Evolutionary conservation across 495 filamentous ascomycete species (phyloP).

Genomic region (Tuber melanosporum): DNA sequence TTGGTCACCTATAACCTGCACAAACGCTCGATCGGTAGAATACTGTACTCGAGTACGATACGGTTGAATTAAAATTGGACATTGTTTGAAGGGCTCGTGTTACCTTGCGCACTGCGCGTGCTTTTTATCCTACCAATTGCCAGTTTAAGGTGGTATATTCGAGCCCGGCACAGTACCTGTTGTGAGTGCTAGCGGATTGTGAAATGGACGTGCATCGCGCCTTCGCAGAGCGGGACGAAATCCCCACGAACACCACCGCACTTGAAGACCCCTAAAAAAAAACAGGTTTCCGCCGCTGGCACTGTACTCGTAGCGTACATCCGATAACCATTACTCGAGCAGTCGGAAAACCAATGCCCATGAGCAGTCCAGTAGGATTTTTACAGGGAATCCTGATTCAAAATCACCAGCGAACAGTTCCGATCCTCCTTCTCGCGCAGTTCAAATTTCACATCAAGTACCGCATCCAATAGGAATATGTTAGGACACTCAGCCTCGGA

Average conservation of each 20-base stretch:
- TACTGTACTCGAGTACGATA: neutral
- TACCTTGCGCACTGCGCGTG: neutral
- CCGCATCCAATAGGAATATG: neutral
- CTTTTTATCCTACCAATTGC: neutral
- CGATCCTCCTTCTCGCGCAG: neutral
- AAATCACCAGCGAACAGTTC: neutral
- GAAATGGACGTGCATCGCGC: neutral
- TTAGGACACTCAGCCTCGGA: neutral
- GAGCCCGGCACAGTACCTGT: neutral
- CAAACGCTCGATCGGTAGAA: neutral
- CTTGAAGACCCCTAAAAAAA: neutral
- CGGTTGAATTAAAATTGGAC: neutral
- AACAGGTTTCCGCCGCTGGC: neutral
- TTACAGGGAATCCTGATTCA: neutral
- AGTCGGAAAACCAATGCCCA: neutral
- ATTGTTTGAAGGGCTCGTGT: constrained; percentile 2
- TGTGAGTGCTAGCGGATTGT: neutral
- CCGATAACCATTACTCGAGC: neutral
- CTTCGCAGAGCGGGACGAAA: neutral
- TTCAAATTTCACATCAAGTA: neutral
- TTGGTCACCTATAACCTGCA: neutral
- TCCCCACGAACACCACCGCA: neutral
- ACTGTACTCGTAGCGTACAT: neutral
- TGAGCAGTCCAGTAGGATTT: neutral
- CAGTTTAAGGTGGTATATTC: neutral